Evolutionary conservation across 495 filamentous ascomycete species (phyloP).

Genomic region (Chlorociboria aeruginascens): DNA sequence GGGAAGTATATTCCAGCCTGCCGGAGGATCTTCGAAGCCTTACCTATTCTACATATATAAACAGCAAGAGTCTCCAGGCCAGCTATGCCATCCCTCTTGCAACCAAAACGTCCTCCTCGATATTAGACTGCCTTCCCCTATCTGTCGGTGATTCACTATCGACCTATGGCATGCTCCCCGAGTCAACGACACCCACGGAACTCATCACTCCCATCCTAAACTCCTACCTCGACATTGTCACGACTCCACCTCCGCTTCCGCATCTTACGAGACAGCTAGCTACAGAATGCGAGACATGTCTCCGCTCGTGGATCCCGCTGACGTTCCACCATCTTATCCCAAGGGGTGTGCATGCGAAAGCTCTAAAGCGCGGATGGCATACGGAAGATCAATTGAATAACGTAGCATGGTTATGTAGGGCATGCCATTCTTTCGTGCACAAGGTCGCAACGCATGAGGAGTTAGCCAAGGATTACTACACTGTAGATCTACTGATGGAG

Average conservation of each 20-base stretch:
- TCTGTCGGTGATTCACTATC: slow-evolving; percentile 31
- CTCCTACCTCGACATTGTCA: slow-evolving; percentile 42
- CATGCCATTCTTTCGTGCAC: slow-evolving; percentile 83
- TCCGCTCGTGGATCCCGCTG: slow-evolving; percentile 62
- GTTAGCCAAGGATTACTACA: slow-evolving; percentile 62
- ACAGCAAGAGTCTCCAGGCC: slow-evolving; percentile 32
- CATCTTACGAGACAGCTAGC: slow-evolving; percentile 33
- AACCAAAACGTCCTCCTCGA: slow-evolving; percentile 25
- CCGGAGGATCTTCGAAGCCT: slow-evolving; percentile 47
- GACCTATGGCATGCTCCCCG: slow-evolving; percentile 20
- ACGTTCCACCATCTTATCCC: slow-evolving; percentile 84
- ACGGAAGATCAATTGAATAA: slow-evolving; percentile 50
- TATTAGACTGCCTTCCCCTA: slow-evolving; percentile 52
- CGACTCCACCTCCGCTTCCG: slow-evolving; percentile 49
- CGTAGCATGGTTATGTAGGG: slow-evolving; percentile 82
- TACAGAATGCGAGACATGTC: slow-evolving; percentile 68
- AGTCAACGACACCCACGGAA: slow-evolving; percentile 27
- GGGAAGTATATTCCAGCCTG: slow-evolving; percentile 53
- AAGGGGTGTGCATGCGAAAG: slow-evolving; percentile 63
- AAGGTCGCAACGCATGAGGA: slow-evolving; percentile 66
- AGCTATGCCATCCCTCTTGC: slow-evolving; percentile 38
- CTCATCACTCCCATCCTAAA: slow-evolving; percentile 51
- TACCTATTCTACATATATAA: slow-evolving; percentile 41
- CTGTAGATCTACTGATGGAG: slow-evolving; percentile 53
- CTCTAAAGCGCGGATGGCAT: slow-evolving; percentile 71